Base-by-base conservation (phyloP, 371 early-diverging fungal species). In the Apophysomyces ossiformis region DNA sequence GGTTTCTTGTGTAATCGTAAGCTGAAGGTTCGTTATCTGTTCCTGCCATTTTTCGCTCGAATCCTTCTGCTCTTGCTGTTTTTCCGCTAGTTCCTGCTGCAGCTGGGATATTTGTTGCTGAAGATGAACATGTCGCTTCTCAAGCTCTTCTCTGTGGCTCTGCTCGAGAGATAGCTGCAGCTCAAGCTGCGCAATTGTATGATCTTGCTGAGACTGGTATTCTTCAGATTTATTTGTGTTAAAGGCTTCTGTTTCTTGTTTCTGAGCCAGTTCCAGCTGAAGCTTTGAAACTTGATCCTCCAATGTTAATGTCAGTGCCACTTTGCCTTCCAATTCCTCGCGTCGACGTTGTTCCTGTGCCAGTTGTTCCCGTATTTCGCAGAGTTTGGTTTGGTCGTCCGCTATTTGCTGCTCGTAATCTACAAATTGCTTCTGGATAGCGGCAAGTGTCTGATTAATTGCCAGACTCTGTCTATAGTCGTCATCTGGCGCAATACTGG, bases 401-500 rank as follows among this genome's bases (percentile, higher is more conserved):
- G 50, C 44, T 4, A 43, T 7, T 21, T 50, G 54, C 21, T 50
- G 54, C 6, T 50, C 54, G 21, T 50, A 50, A 26, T 50, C 7
- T n/a, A 21, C 5, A 21, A 50, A 50, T 21, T 35, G 59, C 39
- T 37, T 58, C 37, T 59, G 47, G 36, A 16, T 46, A 18, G 13
- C 21, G 60, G 58, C 39, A 8, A 56, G 44, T n/a, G 16, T 45
- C 37, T 61, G 44, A 21, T 26, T 45, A 37, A n/a, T 32, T 1
- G 38, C 13, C 44, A 8, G 13, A 8, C n/a, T 61, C 45, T 15
- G 36, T 3, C 6, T 18, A 57, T 18, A 44, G 5, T 44, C 44
- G 5, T 39, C 58, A 61, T 60, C 57, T 5, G 61, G 41, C 26
- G 64, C 69, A 16, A 69, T 18, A 43, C 69, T 69, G 32, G 69